phyloP scores from a whole-genome alignment of 2,329 filamentous ascomycete species.

The Fusarium austroafricanum region DNA sequence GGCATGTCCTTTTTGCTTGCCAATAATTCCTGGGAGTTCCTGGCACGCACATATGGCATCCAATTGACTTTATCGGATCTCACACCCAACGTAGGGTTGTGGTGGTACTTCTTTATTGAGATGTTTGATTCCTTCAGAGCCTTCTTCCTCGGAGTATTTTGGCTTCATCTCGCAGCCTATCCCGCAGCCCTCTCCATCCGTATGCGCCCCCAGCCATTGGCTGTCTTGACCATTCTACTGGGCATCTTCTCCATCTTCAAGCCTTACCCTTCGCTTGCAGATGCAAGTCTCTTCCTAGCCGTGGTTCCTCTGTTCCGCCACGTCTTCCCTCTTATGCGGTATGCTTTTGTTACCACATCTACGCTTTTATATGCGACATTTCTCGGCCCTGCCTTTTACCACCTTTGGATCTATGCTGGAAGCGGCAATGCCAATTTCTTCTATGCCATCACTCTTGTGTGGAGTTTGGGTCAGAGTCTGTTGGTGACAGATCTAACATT shows the following conservation, averaged over 20 bases:
- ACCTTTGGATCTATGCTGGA: constrained; percentile 97
- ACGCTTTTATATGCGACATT: constrained; percentile 89
- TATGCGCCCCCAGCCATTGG: constrained; percentile 85
- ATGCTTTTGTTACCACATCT: constrained; percentile 86
- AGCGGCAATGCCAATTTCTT: constrained; percentile 99
- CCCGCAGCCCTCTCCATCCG: constrained; percentile 87
- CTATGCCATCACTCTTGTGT: constrained; percentile 98
- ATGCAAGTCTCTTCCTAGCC: constrained; percentile 86
- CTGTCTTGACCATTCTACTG: constrained; percentile 83
- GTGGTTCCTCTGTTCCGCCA: constrained; percentile 90
- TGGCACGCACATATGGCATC: constrained; percentile 90
- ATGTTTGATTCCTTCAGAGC: constrained; percentile 98
- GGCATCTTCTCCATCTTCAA: constrained; percentile 97
- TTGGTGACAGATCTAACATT: constrained; percentile 90
- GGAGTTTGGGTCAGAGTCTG: constrained; percentile 90
- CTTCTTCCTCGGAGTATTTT: constrained; percentile 98
- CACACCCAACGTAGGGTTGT: constrained; percentile 93
- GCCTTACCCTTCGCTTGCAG: constrained; percentile 93
- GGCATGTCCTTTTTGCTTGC: constrained; percentile 79
- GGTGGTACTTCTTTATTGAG: constrained; percentile 99
- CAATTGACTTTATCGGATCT: constrained; percentile 91
- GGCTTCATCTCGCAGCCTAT: constrained; percentile 93
- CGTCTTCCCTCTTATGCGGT: constrained; percentile 91
- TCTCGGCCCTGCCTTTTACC: constrained; percentile 93
- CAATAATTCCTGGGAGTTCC: constrained; percentile 85